phyloP scores from a whole-genome alignment of 2,329 filamentous ascomycete species.

The Diatrype stigma region DNA sequence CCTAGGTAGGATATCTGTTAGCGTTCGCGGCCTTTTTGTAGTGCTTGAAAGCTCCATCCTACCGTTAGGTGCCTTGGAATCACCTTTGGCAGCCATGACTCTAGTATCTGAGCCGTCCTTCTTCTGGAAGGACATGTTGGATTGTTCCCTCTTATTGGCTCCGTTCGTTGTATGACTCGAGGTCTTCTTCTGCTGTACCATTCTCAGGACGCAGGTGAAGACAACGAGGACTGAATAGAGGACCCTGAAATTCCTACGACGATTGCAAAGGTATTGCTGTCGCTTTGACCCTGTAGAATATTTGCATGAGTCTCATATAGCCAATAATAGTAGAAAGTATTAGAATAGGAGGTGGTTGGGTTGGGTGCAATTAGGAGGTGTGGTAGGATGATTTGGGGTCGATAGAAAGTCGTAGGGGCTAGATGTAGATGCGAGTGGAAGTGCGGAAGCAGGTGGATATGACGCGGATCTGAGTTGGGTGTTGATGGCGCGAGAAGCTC shows the following conservation, averaged over 20 bases:
- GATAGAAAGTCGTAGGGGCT: background rate
- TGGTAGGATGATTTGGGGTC: background rate
- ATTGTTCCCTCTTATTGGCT: slow-evolving; percentile 24
- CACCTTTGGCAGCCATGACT: slow-evolving; percentile 29
- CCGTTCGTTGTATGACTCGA: slow-evolving; percentile 25
- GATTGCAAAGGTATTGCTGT: slow-evolving; percentile 17
- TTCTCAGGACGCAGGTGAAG: slow-evolving; percentile 24
- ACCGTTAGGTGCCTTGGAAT: slow-evolving; percentile 38
- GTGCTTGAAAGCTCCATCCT: slow-evolving; percentile 9
- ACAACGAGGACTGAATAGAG: background rate
- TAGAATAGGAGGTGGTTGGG: background rate
- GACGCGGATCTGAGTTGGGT: background rate
- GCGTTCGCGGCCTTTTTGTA: background rate
- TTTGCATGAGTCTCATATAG: background rate
- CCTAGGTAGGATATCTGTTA: slow-evolving; percentile 42
- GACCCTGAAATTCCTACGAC: slow-evolving; percentile 17
- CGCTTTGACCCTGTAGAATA: slow-evolving; percentile 20
- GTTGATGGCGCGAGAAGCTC: background rate
- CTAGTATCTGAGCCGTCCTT: slow-evolving; percentile 23
- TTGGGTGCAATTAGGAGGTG: background rate
- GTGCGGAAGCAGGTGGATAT: background rate
- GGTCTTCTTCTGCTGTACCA: slow-evolving; percentile 30
- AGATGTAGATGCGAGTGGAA: background rate
- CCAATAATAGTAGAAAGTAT: background rate
- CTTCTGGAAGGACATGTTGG: slow-evolving; percentile 27